A percentile compares a stretch with the other conserved stretches of the same genome.
Conservation (phyloP, 805 yeast genomes). For the Candida khao-thaluensis region DNA sequence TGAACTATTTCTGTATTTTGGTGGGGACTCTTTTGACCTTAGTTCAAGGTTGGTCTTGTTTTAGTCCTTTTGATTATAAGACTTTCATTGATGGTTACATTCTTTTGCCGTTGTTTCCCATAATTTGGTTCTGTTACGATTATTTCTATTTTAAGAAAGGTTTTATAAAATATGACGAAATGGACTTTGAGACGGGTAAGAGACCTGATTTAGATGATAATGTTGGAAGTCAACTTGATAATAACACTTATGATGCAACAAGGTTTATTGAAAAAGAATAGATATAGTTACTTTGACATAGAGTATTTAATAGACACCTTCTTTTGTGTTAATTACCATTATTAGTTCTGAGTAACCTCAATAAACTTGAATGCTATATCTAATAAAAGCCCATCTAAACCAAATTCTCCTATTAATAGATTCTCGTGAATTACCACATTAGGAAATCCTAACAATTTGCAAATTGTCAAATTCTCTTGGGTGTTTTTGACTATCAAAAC, state of each 20-base stretch:
- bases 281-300: too few species aligned
- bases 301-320: too few species aligned
- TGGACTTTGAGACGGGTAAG: constrained; percentile 48
- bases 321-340: not conserved
- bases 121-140: constrained; percentile 20
- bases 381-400: constrained; percentile 11
- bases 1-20: constrained; percentile 15
- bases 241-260: not conserved
- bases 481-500: constrained; percentile 2
- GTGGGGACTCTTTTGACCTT: constrained; percentile 19
- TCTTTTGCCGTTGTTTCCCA: constrained; percentile 18
- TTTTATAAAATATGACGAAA: constrained; percentile 32
- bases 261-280: too few species aligned
- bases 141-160: constrained; percentile 9
- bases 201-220: constrained; percentile 11
- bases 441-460: constrained; percentile 7
- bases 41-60: constrained; percentile 24
- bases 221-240: constrained; percentile 6
- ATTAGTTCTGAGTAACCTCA: too few species aligned
- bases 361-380: constrained; percentile 6
- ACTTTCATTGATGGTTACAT: constrained; percentile 22
- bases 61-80: constrained; percentile 21
- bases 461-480: not conserved
- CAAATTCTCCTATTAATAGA: constrained; percentile 4
- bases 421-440: not conserved